A percentile compares a stretch with the other conserved stretches of the same genome.
These are phyloP conservation scores for Gigaspora rosea DNA, from an alignment of 192 early-diverging fungal genomes.

Conservation along the genomic window DNA sequence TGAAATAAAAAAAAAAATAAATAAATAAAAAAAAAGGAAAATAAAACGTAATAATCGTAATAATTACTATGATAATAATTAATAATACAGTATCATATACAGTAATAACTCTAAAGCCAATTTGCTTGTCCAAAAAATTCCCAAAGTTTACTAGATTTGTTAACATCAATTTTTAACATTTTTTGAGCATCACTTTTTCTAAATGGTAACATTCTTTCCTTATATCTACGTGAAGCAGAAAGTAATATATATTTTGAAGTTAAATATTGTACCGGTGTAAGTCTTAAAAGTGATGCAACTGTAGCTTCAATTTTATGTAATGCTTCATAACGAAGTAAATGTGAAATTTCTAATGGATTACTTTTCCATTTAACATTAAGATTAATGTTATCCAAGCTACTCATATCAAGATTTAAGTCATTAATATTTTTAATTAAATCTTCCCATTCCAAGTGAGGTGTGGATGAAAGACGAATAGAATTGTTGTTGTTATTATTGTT, in stretches of 20 bases:
- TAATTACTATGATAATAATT: too few relatives aligned
- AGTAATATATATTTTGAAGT: slow-evolving; percentile 81
- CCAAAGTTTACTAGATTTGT: slow-evolving; percentile 87
- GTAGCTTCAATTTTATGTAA: slow-evolving; percentile 67
- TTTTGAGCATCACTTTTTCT: slow-evolving; percentile 91
- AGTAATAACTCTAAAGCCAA: slow-evolving; percentile 60
- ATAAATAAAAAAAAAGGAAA: too few relatives aligned
- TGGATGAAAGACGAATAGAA: not conserved
- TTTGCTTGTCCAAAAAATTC: slow-evolving; percentile 84
- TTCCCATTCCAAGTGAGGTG: not conserved
- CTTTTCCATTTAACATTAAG: slow-evolving; percentile 18
- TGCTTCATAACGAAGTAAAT: slow-evolving; percentile 38
- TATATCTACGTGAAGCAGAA: slow-evolving; percentile 51
- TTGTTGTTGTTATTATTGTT: not conserved
- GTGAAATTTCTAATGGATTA: not conserved
- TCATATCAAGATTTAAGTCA: slow-evolving; percentile 7
- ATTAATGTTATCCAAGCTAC: not conserved
- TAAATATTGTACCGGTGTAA: slow-evolving; percentile 82
- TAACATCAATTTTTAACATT: slow-evolving; percentile 89
- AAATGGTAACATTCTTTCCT: slow-evolving; percentile 50
- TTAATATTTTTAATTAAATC: slow-evolving; percentile 11
- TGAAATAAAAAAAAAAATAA: too few relatives aligned
- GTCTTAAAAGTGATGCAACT: slow-evolving; percentile 78
- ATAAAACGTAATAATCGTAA: too few relatives aligned
- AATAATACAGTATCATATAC: too few relatives aligned